Evolutionary conservation across 805 yeast species (phyloP).

Genomic region (Pichia paraexigua): DNA sequence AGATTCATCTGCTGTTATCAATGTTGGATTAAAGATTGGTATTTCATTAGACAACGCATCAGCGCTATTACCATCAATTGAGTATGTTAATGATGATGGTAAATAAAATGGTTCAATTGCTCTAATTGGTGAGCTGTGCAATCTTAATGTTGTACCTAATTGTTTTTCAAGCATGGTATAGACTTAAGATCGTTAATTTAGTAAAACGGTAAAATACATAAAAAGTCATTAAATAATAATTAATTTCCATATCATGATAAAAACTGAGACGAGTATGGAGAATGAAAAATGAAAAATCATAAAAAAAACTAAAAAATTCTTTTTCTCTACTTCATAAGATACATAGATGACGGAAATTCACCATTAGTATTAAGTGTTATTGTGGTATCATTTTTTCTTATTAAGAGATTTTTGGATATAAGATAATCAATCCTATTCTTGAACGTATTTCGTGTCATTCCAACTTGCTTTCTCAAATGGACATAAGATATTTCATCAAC

Average conservation of each 20-base stretch:
- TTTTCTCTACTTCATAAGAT: too few species aligned
- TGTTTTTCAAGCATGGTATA: slow-evolving; percentile 24
- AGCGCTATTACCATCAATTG: neutral
- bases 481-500: slow-evolving; percentile 15
- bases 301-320: too few species aligned
- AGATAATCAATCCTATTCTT: neutral
- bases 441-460: slow-evolving; percentile 18
- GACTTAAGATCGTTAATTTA: too few species aligned
- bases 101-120: slow-evolving; percentile 7
- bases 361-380: neutral
- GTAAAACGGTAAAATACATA: neutral
- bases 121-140: slow-evolving; percentile 5
- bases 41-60: neutral
- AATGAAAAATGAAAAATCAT: neutral
- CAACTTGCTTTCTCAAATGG: slow-evolving; percentile 23
- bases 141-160: slow-evolving; percentile 15
- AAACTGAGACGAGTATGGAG: too few species aligned
- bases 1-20: slow-evolving; percentile 50
- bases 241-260: too few species aligned
- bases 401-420: neutral
- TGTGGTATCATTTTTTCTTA: neutral
- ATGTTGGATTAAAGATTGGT: slow-evolving; percentile 27
- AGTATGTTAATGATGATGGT: slow-evolving; percentile 5
- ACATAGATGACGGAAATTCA: neutral
- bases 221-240: too few species aligned